A percentile compares a stretch with the other conserved stretches of the same genome.
phyloP scores from a whole-genome alignment of 352 stramenopile species.

The Globisporangium yorkense region DNA sequence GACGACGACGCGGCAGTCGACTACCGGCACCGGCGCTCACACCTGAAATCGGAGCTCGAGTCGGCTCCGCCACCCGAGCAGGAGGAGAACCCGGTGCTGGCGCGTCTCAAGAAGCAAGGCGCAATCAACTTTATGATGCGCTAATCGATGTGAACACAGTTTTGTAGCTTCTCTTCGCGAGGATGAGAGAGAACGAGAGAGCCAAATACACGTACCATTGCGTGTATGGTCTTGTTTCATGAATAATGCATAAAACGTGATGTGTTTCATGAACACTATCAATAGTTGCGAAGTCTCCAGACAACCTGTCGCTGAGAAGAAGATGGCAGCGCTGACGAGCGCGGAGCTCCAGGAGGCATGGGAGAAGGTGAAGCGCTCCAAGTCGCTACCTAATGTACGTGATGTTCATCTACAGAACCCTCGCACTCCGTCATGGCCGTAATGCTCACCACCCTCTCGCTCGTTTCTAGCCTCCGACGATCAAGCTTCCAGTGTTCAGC shows the following conservation, averaged over 20 bases:
- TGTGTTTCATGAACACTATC: too few relatives aligned
- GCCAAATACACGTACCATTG: background rate
- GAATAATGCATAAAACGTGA: too few relatives aligned
- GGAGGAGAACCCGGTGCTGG: conserved; percentile 67
- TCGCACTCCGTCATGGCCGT: background rate
- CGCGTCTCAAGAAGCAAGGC: conserved; percentile 72
- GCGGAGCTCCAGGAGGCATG: conserved; percentile 64
- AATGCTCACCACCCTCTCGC: background rate
- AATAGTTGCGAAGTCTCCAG: too few relatives aligned
- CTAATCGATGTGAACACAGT: conserved; percentile 16
- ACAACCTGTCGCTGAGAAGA: background rate
- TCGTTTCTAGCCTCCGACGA: conserved; percentile 35
- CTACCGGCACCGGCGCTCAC: conserved; percentile 29
- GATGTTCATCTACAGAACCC: background rate
- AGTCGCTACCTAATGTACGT: conserved; percentile 37
- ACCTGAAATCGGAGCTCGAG: conserved; percentile 45
- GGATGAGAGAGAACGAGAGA: background rate
- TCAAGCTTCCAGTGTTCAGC: conserved; percentile 53
- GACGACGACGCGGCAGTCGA: conserved; percentile 31
- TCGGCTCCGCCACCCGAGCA: conserved; percentile 18
- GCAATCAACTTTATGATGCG: conserved; percentile 83
- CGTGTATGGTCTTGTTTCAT: too few relatives aligned
- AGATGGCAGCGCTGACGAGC: conserved; percentile 53
- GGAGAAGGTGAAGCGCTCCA: conserved; percentile 62
- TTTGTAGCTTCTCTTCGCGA: background rate